phyloP scores from a whole-genome alignment of 2,329 filamentous ascomycete genomes.

The Colletotrichum musae region DNA sequence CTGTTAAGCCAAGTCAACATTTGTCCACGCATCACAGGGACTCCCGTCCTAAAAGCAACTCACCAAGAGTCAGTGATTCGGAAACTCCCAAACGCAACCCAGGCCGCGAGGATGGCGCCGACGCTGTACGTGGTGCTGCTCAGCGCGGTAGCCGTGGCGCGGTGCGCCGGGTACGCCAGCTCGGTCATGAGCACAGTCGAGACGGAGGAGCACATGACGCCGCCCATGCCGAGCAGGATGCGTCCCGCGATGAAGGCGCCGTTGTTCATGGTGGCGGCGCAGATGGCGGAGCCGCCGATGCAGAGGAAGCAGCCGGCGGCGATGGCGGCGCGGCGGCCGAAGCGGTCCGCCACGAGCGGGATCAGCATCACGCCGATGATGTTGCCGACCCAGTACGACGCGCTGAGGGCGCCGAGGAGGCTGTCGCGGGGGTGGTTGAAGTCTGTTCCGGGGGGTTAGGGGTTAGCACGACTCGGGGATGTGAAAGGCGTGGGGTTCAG shows the following conservation, averaged over 20 bases:
- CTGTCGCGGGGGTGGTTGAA: constrained; percentile 52
- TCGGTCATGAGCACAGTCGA: constrained; percentile 61
- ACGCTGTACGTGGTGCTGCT: constrained; percentile 54
- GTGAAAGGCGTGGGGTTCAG: not conserved
- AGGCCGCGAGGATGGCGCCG: constrained; percentile 55
- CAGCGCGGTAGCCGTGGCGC: constrained; percentile 49
- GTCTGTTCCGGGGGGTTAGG: constrained; percentile 22
- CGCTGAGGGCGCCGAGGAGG: constrained; percentile 51
- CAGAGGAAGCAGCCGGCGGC: constrained; percentile 50
- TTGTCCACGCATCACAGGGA: not conserved
- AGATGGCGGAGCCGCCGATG: constrained; percentile 54
- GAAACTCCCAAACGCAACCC: constrained; percentile 54
- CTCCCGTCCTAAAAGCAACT: not conserved
- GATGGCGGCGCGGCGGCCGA: constrained; percentile 51
- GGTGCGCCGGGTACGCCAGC: constrained; percentile 38
- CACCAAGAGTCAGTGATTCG: constrained; percentile 37
- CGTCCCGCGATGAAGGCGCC: constrained; percentile 60
- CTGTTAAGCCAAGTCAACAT: not conserved
- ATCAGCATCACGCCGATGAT: constrained; percentile 60
- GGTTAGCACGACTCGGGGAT: too few species aligned
- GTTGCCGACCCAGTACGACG: constrained; percentile 55
- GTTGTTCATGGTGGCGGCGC: constrained; percentile 58
- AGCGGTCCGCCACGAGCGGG: constrained; percentile 49
- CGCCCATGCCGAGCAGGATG: constrained; percentile 59
- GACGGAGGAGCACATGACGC: constrained; percentile 61